These are phyloP conservation scores for Pseudonitzschia multiseries DNA, from an alignment of 108 stramenopile species.

Conservation along the genomic window DNA sequence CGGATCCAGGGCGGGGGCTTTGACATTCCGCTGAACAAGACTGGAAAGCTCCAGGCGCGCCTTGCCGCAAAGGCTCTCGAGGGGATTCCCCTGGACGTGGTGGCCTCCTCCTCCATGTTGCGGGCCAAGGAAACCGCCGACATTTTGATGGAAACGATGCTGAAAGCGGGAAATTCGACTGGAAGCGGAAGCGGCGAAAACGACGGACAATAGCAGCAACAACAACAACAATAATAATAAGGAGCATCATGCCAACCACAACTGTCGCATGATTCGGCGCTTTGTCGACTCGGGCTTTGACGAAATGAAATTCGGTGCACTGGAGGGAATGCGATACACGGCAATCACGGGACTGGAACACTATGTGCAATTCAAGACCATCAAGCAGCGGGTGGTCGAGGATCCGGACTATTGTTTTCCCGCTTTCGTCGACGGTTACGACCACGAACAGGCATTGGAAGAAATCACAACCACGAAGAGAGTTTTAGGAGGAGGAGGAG, in stretches of 20 bases:
- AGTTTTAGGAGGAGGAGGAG: slow-evolving; percentile 20
- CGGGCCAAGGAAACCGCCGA: slow-evolving; percentile 53
- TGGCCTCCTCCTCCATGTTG: slow-evolving; percentile 31
- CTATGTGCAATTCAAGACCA: slow-evolving; percentile 18
- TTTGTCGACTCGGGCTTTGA: slow-evolving; percentile 27
- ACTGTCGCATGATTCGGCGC: neutral
- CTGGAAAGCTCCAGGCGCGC: slow-evolving; percentile 38
- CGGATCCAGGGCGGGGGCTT: slow-evolving; percentile 50
- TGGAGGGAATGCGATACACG: slow-evolving; percentile 33
- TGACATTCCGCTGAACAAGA: slow-evolving; percentile 46
- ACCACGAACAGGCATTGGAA: neutral
- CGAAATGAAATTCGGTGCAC: slow-evolving; percentile 55
- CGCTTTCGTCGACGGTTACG: neutral
- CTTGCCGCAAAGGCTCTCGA: slow-evolving; percentile 24
- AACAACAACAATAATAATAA: neutral
- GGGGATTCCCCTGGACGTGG: slow-evolving; percentile 32
- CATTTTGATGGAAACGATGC: slow-evolving; percentile 14
- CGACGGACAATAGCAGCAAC: neutral
- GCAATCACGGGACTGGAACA: slow-evolving; percentile 10
- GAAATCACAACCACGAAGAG: neutral
- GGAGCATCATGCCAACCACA: no score
- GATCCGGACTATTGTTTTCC: slow-evolving; percentile 26
- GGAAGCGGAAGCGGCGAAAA: no score
- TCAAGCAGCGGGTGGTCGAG: slow-evolving; percentile 4
- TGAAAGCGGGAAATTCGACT: no score